Evolutionary conservation across 2,329 filamentous ascomycete genomes (phyloP).

Genomic region (Diaporthe sp.): DNA sequence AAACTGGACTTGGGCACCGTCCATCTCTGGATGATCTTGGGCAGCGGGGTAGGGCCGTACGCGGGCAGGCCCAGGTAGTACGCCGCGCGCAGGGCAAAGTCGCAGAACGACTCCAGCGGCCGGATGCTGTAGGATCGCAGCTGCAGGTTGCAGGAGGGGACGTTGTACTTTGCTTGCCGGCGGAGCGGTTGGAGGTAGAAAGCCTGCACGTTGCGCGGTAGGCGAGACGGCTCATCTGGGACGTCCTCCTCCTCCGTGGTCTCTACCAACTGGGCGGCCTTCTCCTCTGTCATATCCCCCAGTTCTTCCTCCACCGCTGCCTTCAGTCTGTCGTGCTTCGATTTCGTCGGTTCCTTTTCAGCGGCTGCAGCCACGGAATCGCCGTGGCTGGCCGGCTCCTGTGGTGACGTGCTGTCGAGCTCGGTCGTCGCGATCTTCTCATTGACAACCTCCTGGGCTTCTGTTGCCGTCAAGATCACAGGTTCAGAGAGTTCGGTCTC

Average conservation of each 20-base stretch:
- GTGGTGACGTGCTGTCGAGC: neutral
- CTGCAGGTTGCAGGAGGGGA: slow-evolving; percentile 92
- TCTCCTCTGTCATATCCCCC: neutral
- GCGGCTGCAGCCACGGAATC: neutral
- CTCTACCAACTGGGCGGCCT: slow-evolving; percentile 10
- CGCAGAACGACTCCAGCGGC: slow-evolving; percentile 93
- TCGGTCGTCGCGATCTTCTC: slow-evolving; percentile 11
- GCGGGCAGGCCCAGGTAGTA: slow-evolving; percentile 93
- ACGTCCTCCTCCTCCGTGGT: slow-evolving; percentile 36
- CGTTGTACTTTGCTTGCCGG: slow-evolving; percentile 78
- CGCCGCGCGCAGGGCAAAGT: slow-evolving; percentile 93
- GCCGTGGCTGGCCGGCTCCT: neutral
- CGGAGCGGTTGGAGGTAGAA: slow-evolving; percentile 88
- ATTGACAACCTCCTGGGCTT: slow-evolving; percentile 34
- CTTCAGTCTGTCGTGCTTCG: neutral
- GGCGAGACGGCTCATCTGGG: slow-evolving; percentile 58
- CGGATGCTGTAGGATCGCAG: slow-evolving; percentile 91
- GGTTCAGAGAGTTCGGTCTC: slow-evolving; percentile 18
- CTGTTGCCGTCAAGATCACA: slow-evolving; percentile 10
- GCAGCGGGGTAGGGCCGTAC: slow-evolving; percentile 87
- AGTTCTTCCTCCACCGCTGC: neutral
- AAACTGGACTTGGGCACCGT: slow-evolving; percentile 91
- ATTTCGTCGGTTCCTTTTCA: neutral
- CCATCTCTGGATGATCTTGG: slow-evolving; percentile 91
- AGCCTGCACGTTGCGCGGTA: slow-evolving; percentile 86